Base-by-base conservation (phyloP, 2,329 filamentous ascomycete genomes). In the Penicillium sp. region DNA sequence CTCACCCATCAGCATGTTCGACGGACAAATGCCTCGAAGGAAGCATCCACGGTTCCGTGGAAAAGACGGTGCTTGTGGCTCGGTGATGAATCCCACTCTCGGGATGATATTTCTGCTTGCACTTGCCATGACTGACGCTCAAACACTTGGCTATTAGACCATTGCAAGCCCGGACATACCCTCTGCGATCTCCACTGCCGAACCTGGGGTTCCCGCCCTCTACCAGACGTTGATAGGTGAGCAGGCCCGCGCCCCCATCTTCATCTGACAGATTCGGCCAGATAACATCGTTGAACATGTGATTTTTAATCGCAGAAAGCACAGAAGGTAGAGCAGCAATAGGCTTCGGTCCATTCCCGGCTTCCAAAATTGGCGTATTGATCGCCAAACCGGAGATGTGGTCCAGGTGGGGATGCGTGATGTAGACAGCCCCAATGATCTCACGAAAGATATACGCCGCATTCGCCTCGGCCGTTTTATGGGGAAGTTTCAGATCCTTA, bases 221-320 rank as follows among this genome's bases (percentile, higher is more conserved):
- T 4, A 86, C 82, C 7, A 98, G 72, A 11, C 92, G 79, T 60
- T 88, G 82, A 53, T 94, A 96, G 0, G 87, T 95, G 22, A 98
- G 80, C 17, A 98, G 74, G 0, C 92, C 92, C 3, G 89, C 89
- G 15, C 92, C 92, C 22, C 89, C 88, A 60, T 95, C 92, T 66
- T 98, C 92, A 56, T 98, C 90, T 0, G 87, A 93, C 26, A 98
- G 69, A 52, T 98, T 98, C 0, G 92, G 92, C 92, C 92, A 98
- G 37, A 96, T 94, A 41, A 95, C 71, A 56, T 95, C 93, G 65
- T 98, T 98, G 71, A 98, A 98, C 42, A 98, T 86, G 64, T 98
- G 89, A 0, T 74, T 80, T 61, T 95, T 96, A 64, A 98, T 82
- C 0, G 90, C 89, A 30, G 86, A 76, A 35, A 98, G 89, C n/a